Percentiles rank a stretch among this genome's conserved stretches.
Evolutionary conservation across 2,329 filamentous ascomycete species (phyloP).

Genomic region (Trichoderma semiorbis): DNA sequence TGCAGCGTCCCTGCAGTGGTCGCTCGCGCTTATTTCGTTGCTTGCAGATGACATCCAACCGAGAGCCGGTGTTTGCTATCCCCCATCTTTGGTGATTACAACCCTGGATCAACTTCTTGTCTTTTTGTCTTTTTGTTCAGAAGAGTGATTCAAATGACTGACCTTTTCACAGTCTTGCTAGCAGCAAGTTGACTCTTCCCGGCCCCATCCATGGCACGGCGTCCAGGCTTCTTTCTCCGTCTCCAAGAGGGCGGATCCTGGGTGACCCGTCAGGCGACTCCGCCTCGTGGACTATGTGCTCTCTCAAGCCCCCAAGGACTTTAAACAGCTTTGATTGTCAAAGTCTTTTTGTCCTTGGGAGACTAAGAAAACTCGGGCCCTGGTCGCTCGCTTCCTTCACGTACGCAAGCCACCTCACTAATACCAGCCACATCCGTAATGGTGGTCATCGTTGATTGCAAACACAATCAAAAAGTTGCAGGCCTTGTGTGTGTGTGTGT

Average conservation of each 20-base stretch:
- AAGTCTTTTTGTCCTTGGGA: not conserved
- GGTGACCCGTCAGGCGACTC: conserved; percentile 19
- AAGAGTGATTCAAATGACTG: not conserved
- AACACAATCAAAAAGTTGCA: not conserved
- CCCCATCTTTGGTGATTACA: not conserved
- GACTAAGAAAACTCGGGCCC: not conserved
- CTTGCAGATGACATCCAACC: not conserved
- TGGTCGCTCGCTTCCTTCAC: conserved; percentile 3
- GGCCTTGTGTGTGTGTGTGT: not conserved
- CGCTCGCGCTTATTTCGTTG: conserved; percentile 4
- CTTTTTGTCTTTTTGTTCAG: not conserved
- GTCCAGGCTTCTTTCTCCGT: not conserved
- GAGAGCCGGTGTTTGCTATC: not conserved
- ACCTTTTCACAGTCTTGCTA: not conserved
- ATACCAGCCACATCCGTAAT: conserved; percentile 12
- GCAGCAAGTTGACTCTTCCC: not conserved
- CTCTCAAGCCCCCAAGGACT: conserved; percentile 1
- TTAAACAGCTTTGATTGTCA: not conserved
- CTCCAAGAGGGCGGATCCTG: not conserved
- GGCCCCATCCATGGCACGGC: not conserved
- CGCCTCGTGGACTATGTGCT: conserved; percentile 18
- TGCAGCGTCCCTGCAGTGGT: conserved; percentile 20
- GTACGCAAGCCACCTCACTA: conserved; percentile 17
- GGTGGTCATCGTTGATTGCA: conserved; percentile 10
- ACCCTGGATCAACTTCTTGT: not conserved